phyloP scores from a whole-genome alignment of 2,329 filamentous ascomycete genomes.

The Microdochium bolleyi region DNA sequence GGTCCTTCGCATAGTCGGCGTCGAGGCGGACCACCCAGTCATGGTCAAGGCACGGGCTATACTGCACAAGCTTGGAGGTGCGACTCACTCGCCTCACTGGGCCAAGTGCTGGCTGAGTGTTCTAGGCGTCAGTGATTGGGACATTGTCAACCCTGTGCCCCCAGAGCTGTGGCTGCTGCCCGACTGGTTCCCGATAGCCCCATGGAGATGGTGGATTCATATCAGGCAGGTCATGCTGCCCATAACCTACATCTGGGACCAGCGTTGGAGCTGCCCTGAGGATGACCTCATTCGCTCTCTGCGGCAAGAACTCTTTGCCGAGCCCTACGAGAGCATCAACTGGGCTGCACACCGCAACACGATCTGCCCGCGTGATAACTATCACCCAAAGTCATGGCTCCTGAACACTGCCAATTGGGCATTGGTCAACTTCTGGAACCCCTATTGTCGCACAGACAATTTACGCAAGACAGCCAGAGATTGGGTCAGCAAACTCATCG shows the following conservation, averaged over 20 bases:
- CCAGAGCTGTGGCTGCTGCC: slow-evolving; percentile 90
- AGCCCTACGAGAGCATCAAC: slow-evolving; percentile 70
- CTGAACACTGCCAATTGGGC: slow-evolving; percentile 73
- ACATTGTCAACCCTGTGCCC: slow-evolving; percentile 88
- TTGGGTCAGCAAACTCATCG: slow-evolving; percentile 74
- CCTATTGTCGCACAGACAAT: slow-evolving; percentile 60
- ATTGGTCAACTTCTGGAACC: slow-evolving; percentile 72
- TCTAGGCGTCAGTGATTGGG: slow-evolving; percentile 78
- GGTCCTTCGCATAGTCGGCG: slow-evolving; percentile 70
- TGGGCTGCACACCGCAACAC: slow-evolving; percentile 75
- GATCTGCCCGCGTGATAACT: slow-evolving; percentile 76
- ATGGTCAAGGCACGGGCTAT: slow-evolving; percentile 80
- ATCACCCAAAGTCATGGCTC: slow-evolving; percentile 83
- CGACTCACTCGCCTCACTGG: slow-evolving; percentile 83
- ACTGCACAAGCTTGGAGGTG: slow-evolving; percentile 80
- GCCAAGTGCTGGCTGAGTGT: slow-evolving; percentile 92
- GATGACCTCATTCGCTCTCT: slow-evolving; percentile 67
- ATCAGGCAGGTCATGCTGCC: slow-evolving; percentile 94
- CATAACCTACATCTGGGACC: slow-evolving; percentile 87
- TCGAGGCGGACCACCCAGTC: slow-evolving; percentile 71
- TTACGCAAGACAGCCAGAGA: slow-evolving; percentile 67
- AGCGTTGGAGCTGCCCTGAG: slow-evolving; percentile 68
- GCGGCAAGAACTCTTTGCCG: slow-evolving; percentile 72
- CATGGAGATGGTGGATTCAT: slow-evolving; percentile 97
- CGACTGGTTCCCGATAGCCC: slow-evolving; percentile 82